A percentile compares a stretch with the other conserved stretches of the same genome.
Conservation (phyloP, 768 basidiomycete genomes). For the Leccinum sublutescens region DNA sequence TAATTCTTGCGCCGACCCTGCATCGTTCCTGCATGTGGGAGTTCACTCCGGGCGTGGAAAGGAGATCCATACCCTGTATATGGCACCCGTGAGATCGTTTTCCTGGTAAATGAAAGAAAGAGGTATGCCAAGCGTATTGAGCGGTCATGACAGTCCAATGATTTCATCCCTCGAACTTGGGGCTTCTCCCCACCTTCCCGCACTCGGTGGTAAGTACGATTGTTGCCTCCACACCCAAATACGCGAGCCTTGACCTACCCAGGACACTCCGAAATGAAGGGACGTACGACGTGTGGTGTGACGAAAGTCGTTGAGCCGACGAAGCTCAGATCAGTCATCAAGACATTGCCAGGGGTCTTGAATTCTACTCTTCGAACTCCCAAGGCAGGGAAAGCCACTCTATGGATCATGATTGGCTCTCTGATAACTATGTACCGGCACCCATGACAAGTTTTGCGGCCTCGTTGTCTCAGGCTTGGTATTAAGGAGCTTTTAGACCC, state of each 20-base stretch:
- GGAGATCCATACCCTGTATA: constrained; percentile 11
- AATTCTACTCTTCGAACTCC: constrained; percentile 8
- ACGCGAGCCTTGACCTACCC: constrained; percentile 8
- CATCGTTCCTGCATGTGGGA: constrained; percentile 16
- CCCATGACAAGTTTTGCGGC: background rate
- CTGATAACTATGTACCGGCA: background rate
- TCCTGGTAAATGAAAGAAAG: constrained; percentile 17
- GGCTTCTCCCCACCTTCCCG: constrained; percentile 14
- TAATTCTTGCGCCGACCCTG: background rate
- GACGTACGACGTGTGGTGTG: constrained; percentile 2
- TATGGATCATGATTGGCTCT: background rate
- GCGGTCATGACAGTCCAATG: background rate
- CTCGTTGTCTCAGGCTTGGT: background rate
- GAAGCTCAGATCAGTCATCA: constrained; percentile 10
- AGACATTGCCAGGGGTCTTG: background rate
- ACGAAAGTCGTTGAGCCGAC: constrained; percentile 8
- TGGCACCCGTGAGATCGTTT: constrained; percentile 12
- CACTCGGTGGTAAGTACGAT: constrained; percentile 12
- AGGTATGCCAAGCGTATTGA: constrained; percentile 20
- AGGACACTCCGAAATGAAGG: constrained; percentile 4
- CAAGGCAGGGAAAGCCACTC: background rate
- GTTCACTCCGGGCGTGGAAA: constrained; percentile 2
- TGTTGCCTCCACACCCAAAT: constrained; percentile 7
- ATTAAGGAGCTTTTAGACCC: background rate
- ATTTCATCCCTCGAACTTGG: background rate